Conservation (phyloP, 2,329 filamentous ascomycete genomes). For the Mycogone perniciosa region DNA sequence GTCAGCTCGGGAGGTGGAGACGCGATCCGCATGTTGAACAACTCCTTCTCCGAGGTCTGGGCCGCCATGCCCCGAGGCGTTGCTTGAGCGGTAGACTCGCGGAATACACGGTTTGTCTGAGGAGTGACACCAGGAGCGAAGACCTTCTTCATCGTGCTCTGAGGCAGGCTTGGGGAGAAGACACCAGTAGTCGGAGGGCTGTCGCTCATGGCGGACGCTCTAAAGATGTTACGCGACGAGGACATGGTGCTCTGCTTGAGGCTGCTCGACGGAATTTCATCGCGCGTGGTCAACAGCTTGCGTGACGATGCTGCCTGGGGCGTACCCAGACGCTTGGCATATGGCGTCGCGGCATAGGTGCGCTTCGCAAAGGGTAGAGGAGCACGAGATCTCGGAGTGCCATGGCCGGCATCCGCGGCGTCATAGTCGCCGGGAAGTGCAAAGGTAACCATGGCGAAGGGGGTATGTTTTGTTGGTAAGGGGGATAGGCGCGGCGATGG, state of each 20-base stretch:
- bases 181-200: slow-evolving; percentile 23
- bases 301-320: slow-evolving; percentile 33
- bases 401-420: slow-evolving; percentile 23
- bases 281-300: slow-evolving; percentile 29
- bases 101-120: slow-evolving; percentile 35
- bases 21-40: slow-evolving; percentile 53
- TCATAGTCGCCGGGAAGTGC: slow-evolving; percentile 32
- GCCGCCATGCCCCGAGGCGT: slow-evolving; percentile 44
- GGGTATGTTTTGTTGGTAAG: not conserved
- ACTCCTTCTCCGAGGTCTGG: slow-evolving; percentile 42
- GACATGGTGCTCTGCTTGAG: slow-evolving; percentile 31
- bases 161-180: slow-evolving; percentile 42
- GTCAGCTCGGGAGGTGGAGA: slow-evolving; percentile 51
- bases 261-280: slow-evolving; percentile 30
- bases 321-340: slow-evolving; percentile 31
- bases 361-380: slow-evolving; percentile 40
- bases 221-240: slow-evolving; percentile 37
- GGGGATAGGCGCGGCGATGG: not conserved
- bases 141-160: slow-evolving; percentile 40
- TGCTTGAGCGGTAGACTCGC: slow-evolving; percentile 41
- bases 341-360: slow-evolving; percentile 34
- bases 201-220: slow-evolving; percentile 31
- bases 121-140: slow-evolving; percentile 42
- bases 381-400: slow-evolving; percentile 35
- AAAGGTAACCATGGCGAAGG: slow-evolving; percentile 32